Evolutionary conservation across 2,329 filamentous ascomycete species (phyloP), one percentile per base, ranked within the genome.

Genomic region (Stenocarpella maydis): DNA sequence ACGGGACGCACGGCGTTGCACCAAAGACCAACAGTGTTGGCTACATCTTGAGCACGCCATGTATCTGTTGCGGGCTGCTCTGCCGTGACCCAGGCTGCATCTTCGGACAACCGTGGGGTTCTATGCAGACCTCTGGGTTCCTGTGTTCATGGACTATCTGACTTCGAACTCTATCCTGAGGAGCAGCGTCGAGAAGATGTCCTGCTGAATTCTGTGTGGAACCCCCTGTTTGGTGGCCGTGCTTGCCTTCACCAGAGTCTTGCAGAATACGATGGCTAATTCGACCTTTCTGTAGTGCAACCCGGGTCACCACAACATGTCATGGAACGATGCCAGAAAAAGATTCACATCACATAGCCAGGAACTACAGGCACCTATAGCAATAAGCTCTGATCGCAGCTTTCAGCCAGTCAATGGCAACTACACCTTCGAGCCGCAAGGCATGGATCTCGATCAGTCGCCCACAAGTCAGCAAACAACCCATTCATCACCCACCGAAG

Each of bases 291-390:
- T 24, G 15, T 50, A 87, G 87, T 89, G 87, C 75, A 85, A 88
- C 73, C 87, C 87, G 17, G 86, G 83, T 72, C 87, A 89, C 75
- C 87, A 88, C 72, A 85, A 85, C 72, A 86, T 88, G 85, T 87
- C 85, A 14, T 89, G 87, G 86, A 86, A 88, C 75, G 86, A 88
- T 71, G 84, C 87, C 19, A 81, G 85, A 55, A 80, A 79, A 74
- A 88, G 87, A 73, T 88, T 87, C 77, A 82, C 83, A 69, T 83
- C 84, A 49, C 82, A 85, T 68, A 88, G 86, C 73, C 85, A 86
- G 39, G 79, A 77, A 34, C 79, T 86, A 55, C 84, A 84, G 69
- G 85, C 54, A 41, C 49, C 41, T 17, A 53, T 64, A 21, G 31
- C 55, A 15, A 69, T 67, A 24, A 47, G 47, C 10, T 65, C 55